phyloP scores from a whole-genome alignment of 306 rosid genomes.

The Prunus mongolica region DNA sequence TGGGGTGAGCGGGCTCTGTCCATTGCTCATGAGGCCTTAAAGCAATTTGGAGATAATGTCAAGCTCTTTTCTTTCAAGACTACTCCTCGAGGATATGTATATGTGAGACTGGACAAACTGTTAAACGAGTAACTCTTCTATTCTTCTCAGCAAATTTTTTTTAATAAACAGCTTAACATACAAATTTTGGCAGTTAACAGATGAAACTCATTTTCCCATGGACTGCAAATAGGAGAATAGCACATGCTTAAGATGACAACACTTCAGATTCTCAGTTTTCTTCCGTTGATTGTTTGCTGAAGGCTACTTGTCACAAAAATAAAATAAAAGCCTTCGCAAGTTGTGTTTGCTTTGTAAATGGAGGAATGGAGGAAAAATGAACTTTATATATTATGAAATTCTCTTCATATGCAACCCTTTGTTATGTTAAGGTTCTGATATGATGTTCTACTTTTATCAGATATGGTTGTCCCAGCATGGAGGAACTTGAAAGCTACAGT shows the following conservation, averaged over 20 bases:
- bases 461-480: constrained; percentile 84
- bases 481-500: constrained; percentile 74
- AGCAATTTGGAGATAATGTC: constrained; percentile 50
- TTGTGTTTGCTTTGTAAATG: not conserved
- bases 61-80: constrained; percentile 76
- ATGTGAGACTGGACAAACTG: constrained; percentile 79
- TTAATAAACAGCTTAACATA: constrained; percentile 1
- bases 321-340: not conserved
- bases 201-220: not conserved
- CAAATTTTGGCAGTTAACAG: not conserved
- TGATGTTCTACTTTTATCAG: constrained; percentile 33
- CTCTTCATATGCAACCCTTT: not conserved
- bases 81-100: constrained; percentile 72
- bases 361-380: not conserved
- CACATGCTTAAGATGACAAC: not conserved
- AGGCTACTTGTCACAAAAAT: not conserved
- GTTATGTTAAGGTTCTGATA: not conserved
- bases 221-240: not conserved
- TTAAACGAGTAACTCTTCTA: constrained; percentile 56
- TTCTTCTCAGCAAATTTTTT: not conserved
- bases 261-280: not conserved
- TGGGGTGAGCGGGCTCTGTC: constrained; percentile 77
- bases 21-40: constrained; percentile 63
- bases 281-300: not conserved
- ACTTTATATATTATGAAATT: not conserved